Evolutionary conservation across 202 grass and related monocot genomes (phyloP).

Genomic region (Panicum hallii): DNA sequence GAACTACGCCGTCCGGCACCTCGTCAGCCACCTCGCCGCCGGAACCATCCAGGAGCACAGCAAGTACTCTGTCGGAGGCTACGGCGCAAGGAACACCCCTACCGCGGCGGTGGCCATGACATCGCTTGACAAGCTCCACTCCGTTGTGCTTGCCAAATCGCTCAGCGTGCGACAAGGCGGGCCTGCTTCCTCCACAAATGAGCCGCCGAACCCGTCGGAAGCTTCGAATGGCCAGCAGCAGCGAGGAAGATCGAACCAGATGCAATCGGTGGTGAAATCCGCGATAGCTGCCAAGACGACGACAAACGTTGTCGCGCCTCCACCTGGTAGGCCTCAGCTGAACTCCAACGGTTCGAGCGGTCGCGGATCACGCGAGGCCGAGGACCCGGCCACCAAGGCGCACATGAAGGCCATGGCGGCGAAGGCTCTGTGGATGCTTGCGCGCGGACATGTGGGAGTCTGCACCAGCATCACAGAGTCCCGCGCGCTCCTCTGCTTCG

Average conservation of each 20-base stretch:
- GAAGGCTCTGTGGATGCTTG: constrained; percentile 74
- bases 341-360: constrained; percentile 47
- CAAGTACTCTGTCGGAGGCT: constrained; percentile 57
- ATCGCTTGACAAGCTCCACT: constrained; percentile 67
- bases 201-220: constrained; percentile 2
- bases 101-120: constrained; percentile 27
- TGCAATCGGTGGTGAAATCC: constrained; percentile 67
- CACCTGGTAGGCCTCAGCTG: constrained; percentile 21
- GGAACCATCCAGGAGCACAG: constrained; percentile 84
- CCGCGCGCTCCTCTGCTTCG: constrained; percentile 84
- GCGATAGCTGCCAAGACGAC: constrained; percentile 54
- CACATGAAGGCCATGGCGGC: constrained; percentile 87
- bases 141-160: constrained; percentile 67
- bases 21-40: constrained; percentile 68
- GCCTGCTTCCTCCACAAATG: constrained; percentile 23
- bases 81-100: neutral
- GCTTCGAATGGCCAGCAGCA: constrained; percentile 5
- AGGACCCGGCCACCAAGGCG: constrained; percentile 66
- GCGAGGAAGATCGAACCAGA: constrained; percentile 49
- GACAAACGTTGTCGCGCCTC: constrained; percentile 4
- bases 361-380: constrained; percentile 57
- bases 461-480: constrained; percentile 86
- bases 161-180: constrained; percentile 48
- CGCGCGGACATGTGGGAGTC: constrained; percentile 56
- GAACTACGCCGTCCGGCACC: constrained; percentile 62